Percentiles rank a stretch among this genome's conserved stretches.
These are phyloP conservation scores for Nakazawaea holstii DNA, from an alignment of 805 yeast species.

Conservation along the genomic window DNA sequence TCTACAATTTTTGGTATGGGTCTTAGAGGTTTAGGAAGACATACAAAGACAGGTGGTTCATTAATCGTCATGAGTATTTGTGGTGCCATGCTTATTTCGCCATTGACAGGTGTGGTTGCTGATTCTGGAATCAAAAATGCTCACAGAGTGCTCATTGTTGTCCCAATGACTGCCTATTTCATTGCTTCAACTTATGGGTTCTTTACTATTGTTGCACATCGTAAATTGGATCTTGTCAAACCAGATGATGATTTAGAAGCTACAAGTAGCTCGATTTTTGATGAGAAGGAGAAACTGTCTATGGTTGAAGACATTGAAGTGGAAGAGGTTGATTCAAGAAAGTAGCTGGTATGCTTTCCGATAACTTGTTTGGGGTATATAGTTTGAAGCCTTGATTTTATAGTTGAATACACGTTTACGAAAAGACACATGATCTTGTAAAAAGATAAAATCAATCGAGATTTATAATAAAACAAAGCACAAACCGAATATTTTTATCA, in stretches of 20 bases:
- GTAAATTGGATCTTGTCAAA: constrained; percentile 2
- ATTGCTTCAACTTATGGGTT: constrained; percentile 20
- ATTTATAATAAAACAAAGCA: too few relatives aligned
- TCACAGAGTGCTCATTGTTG: constrained; percentile 17
- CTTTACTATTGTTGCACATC: constrained; percentile 11
- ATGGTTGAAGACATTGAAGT: constrained; percentile 2
- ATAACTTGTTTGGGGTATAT: neutral
- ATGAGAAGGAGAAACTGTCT: constrained; percentile 9
- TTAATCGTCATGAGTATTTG: constrained; percentile 19
- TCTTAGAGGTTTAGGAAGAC: constrained; percentile 13
- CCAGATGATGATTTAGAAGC: neutral
- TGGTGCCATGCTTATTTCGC: constrained; percentile 20
- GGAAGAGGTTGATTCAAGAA: neutral
- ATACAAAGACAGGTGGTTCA: constrained; percentile 12
- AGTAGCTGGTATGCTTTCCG: neutral
- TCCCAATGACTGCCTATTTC: constrained; percentile 20
- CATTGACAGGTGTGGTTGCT: constrained; percentile 21
- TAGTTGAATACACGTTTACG: too few relatives aligned
- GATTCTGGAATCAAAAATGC: constrained; percentile 18
- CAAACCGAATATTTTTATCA: too few relatives aligned
- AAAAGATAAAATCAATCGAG: too few relatives aligned
- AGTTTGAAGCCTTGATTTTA: too few relatives aligned
- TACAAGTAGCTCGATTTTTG: neutral
- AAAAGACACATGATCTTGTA: too few relatives aligned
- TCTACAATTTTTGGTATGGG: constrained; percentile 13